phyloP scores from a whole-genome alignment of 1,284 basidiomycete genomes.

The Naganishia sp. region DNA sequence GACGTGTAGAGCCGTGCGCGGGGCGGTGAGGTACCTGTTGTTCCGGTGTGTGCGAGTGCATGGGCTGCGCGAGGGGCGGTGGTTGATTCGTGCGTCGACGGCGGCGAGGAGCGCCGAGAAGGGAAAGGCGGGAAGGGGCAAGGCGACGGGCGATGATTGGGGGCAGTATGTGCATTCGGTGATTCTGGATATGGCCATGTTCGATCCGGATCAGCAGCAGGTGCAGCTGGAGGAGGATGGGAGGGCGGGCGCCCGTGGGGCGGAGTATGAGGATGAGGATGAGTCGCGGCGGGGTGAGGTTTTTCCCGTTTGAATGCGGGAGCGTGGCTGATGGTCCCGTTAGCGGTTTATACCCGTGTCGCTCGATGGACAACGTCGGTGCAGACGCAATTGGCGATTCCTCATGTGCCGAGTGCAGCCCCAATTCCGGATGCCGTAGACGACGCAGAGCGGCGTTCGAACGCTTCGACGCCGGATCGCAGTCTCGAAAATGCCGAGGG shows the following conservation, averaged over 20 bases:
- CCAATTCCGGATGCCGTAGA: no score
- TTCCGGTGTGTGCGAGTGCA: slow-evolving; percentile 46
- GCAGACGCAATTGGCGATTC: neutral
- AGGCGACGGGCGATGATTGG: slow-evolving; percentile 39
- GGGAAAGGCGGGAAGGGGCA: neutral
- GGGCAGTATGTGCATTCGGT: slow-evolving; percentile 46
- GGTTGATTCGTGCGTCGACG: slow-evolving; percentile 35
- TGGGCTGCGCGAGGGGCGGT: slow-evolving; percentile 37
- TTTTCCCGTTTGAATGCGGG: neutral
- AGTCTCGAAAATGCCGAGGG: no score
- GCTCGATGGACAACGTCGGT: slow-evolving; percentile 17
- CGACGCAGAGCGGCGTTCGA: no score
- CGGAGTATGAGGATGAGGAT: slow-evolving; percentile 1
- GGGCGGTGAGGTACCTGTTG: slow-evolving; percentile 43
- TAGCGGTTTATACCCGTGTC: slow-evolving; percentile 7
- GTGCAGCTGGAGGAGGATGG: slow-evolving; percentile 11
- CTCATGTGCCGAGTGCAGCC: neutral
- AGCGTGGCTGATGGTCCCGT: neutral
- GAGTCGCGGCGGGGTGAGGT: slow-evolving; percentile 16
- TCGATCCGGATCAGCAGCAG: slow-evolving; percentile 40
- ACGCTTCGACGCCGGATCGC: no score
- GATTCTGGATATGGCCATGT: slow-evolving; percentile 49
- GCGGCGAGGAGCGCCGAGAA: neutral
- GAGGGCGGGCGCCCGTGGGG: neutral
- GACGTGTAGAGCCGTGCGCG: slow-evolving; percentile 40